These are phyloP conservation scores for Hibiscus trionum DNA, from an alignment of 345 rosid genomes.

Conservation along the genomic window DNA sequence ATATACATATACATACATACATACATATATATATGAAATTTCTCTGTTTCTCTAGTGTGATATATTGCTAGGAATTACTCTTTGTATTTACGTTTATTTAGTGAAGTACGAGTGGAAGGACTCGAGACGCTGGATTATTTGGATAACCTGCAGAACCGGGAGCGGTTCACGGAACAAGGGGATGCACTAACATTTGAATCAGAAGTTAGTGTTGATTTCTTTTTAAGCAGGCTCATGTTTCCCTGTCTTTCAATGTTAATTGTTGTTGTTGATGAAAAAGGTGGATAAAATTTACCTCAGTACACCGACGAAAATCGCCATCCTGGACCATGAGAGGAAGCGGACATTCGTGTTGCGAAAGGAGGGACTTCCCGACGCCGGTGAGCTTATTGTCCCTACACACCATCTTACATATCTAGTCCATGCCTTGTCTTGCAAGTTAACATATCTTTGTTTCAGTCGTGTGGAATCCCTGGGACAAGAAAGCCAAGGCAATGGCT, in stretches of 20 bases:
- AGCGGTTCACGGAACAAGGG: constrained; percentile 91
- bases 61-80: background rate
- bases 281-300: constrained; percentile 73
- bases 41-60: background rate
- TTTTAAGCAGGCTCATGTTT: background rate
- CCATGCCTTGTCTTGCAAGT: no score
- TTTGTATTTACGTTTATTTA: constrained; percentile 18
- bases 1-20: background rate
- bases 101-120: constrained; percentile 95
- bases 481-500: constrained; percentile 33
- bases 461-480: constrained; percentile 48
- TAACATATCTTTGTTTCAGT: constrained; percentile 12
- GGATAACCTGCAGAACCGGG: constrained; percentile 46
- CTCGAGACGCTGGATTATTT: constrained; percentile 92
- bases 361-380: constrained; percentile 76
- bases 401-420: background rate
- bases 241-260: background rate
- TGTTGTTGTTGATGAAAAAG: constrained; percentile 23
- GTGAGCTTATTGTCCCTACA: constrained; percentile 29
- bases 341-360: constrained; percentile 57
- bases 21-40: no score
- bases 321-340: constrained; percentile 72
- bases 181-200: constrained; percentile 81
- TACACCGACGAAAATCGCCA: constrained; percentile 52
- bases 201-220: constrained; percentile 43